Percentiles rank a stretch among this genome's conserved stretches.
phyloP scores from a whole-genome alignment of 176 grass and related monocot genomes.

The Cenchrus fungigraminus region DNA sequence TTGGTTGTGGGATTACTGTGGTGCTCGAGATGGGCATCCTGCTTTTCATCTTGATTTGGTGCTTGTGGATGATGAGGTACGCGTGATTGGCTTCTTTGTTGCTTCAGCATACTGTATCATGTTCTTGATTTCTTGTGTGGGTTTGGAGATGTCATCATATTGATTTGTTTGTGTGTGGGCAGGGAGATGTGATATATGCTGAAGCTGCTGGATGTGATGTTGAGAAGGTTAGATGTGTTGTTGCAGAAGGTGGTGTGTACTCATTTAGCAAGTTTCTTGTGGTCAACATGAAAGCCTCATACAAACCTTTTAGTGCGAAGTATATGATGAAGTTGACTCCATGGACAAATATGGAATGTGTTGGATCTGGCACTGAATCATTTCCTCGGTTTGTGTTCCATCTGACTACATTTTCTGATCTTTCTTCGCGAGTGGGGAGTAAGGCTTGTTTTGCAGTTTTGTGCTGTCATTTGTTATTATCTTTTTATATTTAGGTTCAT shows the following conservation, averaged over 20 bases:
- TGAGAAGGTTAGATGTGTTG: not conserved
- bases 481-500: too few relatives aligned
- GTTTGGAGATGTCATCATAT: too few relatives aligned
- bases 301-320: not conserved
- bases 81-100: too few relatives aligned
- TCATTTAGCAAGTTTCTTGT: not conserved
- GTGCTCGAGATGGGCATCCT: not conserved
- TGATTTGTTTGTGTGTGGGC: not conserved
- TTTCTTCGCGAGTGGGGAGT: too few relatives aligned
- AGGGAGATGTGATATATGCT: not conserved
- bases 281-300: not conserved
- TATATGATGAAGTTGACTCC: not conserved
- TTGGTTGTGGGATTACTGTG: not conserved
- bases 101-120: too few relatives aligned
- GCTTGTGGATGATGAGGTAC: not conserved
- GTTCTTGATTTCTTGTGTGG: too few relatives aligned
- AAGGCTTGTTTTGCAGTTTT: too few relatives aligned
- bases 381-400: not conserved
- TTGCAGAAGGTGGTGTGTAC: not conserved
- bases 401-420: too few relatives aligned
- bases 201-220: not conserved
- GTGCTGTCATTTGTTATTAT: too few relatives aligned
- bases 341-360: not conserved
- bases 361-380: not conserved
- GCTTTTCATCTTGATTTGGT: not conserved